Conservation (phyloP, 2,329 filamentous ascomycete genomes). For the Penicillium oxalicum region DNA sequence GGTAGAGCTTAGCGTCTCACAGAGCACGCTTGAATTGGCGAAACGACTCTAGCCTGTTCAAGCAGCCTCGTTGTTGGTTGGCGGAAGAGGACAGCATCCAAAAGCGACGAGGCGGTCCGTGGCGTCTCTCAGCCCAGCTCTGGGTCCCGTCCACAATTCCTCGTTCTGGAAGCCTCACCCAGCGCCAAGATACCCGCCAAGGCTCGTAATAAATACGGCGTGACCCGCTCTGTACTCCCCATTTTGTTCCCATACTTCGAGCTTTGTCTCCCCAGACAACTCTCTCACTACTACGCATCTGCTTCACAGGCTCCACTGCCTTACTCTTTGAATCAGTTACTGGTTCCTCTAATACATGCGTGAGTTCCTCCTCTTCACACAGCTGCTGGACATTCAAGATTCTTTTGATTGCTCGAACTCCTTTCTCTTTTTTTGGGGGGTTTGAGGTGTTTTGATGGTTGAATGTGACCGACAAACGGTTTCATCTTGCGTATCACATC, state of each 20-base stretch:
- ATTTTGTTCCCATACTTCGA: not conserved
- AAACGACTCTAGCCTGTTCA: too few species aligned
- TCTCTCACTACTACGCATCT: not conserved
- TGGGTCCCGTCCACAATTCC: not conserved
- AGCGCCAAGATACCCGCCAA: conserved; percentile 8
- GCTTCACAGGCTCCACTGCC: conserved; percentile 12
- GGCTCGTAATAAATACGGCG: conserved; percentile 13
- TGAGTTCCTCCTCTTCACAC: conserved; percentile 11
- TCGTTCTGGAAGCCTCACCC: not conserved
- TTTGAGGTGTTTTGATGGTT: too few species aligned
- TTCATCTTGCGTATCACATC: not conserved
- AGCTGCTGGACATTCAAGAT: too few species aligned
- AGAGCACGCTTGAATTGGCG: too few species aligned
- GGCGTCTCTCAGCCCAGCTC: too few species aligned
- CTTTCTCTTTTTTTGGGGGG: not conserved
- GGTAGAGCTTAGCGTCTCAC: not conserved
- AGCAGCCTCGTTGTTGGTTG: too few species aligned
- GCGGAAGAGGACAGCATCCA: too few species aligned
- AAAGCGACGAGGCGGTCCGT: too few species aligned
- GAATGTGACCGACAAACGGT: too few species aligned
- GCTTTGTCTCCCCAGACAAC: conserved; percentile 4
- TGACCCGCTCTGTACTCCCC: conserved; percentile 3
- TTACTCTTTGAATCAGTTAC: conserved; percentile 15
- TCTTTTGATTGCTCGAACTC: not conserved
- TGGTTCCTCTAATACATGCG: conserved; percentile 33